Conservation (phyloP, 768 basidiomycete species). For the Terana coerulea region DNA sequence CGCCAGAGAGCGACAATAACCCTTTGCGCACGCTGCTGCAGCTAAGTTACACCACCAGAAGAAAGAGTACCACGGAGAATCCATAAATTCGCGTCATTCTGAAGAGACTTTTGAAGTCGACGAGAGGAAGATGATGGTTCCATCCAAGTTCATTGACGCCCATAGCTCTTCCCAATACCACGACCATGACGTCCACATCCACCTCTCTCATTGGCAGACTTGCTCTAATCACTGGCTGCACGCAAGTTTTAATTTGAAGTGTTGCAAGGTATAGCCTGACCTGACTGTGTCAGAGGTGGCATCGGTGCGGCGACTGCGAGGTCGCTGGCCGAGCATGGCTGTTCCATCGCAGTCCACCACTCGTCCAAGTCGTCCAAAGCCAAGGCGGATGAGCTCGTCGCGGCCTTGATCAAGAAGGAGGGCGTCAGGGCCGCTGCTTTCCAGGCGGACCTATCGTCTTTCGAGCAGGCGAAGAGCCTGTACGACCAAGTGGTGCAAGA, state of each 20-base stretch:
- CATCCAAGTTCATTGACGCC: too few species aligned
- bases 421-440: constrained; percentile 41
- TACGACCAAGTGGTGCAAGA: constrained; percentile 38
- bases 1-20: constrained; percentile 76
- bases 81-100: neutral
- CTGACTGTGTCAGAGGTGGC: constrained; percentile 37
- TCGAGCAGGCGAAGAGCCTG: constrained; percentile 41
- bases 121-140: too few species aligned
- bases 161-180: too few species aligned
- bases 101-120: too few species aligned
- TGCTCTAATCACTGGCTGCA: constrained; percentile 35
- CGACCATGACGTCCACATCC: neutral
- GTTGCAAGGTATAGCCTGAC: neutral
- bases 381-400: constrained; percentile 38
- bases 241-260: constrained; percentile 22
- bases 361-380: constrained; percentile 31
- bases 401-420: constrained; percentile 26
- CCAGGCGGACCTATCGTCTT: constrained; percentile 45
- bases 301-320: constrained; percentile 50
- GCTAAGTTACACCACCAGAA: constrained; percentile 51
- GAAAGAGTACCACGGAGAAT: constrained; percentile 21
- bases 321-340: constrained; percentile 40
- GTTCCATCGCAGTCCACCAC: constrained; percentile 48
- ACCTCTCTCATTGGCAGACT: constrained; percentile 27
- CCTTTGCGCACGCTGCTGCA: constrained; percentile 68